These are phyloP conservation scores for Mycena rosella DNA, from an alignment of 768 basidiomycete genomes.

Conservation along the genomic window DNA sequence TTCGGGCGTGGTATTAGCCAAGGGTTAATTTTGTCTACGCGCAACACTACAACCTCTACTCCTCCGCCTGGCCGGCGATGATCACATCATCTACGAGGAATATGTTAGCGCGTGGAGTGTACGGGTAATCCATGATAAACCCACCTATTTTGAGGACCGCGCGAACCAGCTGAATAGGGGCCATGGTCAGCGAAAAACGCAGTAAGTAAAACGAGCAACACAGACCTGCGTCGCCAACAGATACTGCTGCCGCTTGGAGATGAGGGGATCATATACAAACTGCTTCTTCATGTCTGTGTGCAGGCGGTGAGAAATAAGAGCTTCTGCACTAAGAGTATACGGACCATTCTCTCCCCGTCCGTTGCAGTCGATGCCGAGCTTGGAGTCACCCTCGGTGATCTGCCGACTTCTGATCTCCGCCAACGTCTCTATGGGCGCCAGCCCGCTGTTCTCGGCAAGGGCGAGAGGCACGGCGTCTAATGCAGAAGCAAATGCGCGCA, in stretches of 20 bases:
- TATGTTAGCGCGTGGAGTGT: neutral
- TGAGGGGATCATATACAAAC: conserved; percentile 96
- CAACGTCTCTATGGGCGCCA: conserved; percentile 97
- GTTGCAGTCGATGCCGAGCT: conserved; percentile 93
- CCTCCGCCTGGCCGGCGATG: conserved; percentile 76
- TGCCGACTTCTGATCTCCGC: conserved; percentile 95
- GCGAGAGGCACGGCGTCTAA: conserved; percentile 96
- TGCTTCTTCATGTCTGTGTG: conserved; percentile 96
- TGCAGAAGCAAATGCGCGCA: conserved; percentile 98
- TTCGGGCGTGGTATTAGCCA: neutral
- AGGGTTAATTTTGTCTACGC: conserved; percentile 6
- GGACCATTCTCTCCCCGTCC: conserved; percentile 88
- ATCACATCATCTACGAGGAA: conserved; percentile 84
- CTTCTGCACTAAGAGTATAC: conserved; percentile 39
- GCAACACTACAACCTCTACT: conserved; percentile 52
- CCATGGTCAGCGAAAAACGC: conserved; percentile 22
- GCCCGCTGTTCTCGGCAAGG: conserved; percentile 96
- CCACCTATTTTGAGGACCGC: conserved; percentile 90
- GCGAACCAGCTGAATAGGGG: conserved; percentile 74
- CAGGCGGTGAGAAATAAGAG: neutral
- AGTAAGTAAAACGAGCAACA: conserved; percentile 12
- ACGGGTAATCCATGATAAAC: conserved; percentile 38
- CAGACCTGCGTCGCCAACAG: conserved; percentile 94
- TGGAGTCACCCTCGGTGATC: conserved; percentile 85
- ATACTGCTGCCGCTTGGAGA: conserved; percentile 98